A percentile compares a stretch with the other conserved stretches of the same genome.
Conservation (phyloP, 345 rosid species). For the Rhizophora apiculata region DNA sequence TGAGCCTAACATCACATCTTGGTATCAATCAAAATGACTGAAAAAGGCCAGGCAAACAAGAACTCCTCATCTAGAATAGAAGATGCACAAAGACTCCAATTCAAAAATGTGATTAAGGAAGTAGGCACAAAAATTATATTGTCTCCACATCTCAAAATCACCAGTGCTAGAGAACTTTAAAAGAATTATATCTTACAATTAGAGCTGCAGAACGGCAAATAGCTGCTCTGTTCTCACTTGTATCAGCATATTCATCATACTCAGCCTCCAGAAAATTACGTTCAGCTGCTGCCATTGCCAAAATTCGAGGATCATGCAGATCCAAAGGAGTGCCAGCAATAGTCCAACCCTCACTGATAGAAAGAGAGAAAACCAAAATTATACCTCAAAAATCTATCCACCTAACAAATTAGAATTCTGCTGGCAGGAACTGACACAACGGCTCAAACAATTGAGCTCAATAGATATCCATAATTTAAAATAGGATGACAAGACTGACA, state of each 20-base stretch:
- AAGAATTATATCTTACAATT: conserved; percentile 21
- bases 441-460: background rate
- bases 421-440: too few species aligned
- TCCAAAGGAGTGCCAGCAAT: conserved; percentile 29
- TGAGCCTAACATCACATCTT: background rate
- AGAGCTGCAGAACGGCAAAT: conserved; percentile 27
- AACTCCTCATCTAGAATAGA: background rate
- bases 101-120: background rate
- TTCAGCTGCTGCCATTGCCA: conserved; percentile 31
- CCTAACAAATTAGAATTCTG: too few species aligned
- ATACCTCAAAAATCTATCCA: background rate
- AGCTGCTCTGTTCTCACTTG: conserved; percentile 26
- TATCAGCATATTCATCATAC: conserved; percentile 27
- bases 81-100: background rate
- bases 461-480: background rate
- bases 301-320: conserved; percentile 31
- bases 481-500: background rate
- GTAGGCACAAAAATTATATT: background rate
- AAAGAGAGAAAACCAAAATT: background rate
- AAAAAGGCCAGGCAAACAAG: background rate
- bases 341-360: conserved; percentile 29
- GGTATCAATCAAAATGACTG: background rate
- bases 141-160: background rate
- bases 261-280: conserved; percentile 23
- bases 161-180: background rate